Conservation (phyloP, 1,284 basidiomycete genomes). For the Naganishia albida region DNA sequence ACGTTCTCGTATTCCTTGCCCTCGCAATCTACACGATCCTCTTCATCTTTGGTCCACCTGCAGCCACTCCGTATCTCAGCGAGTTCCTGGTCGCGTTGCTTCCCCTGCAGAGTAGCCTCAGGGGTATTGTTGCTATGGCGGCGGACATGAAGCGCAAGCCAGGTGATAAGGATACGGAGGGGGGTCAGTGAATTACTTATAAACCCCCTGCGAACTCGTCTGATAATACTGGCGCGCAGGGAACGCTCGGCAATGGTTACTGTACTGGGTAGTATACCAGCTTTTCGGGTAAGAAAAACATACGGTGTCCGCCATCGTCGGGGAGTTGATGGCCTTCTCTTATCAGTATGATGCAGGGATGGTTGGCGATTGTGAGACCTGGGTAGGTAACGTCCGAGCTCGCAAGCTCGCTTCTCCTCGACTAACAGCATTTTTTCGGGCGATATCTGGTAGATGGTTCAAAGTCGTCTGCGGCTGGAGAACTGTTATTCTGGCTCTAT, state of each 20-base stretch:
- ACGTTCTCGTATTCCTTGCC: slow-evolving; percentile 17
- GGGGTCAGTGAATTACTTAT: neutral
- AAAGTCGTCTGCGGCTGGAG: slow-evolving; percentile 24
- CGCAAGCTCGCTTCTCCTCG: neutral
- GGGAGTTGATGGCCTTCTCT: neutral
- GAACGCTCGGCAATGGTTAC: slow-evolving; percentile 31
- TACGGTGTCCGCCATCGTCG: neutral
- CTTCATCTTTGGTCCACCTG: slow-evolving; percentile 30
- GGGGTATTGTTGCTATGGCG: slow-evolving; percentile 51
- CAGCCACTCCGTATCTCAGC: slow-evolving; percentile 24
- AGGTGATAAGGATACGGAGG: slow-evolving; percentile 28
- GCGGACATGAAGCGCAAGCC: slow-evolving; percentile 29
- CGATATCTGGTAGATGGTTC: slow-evolving; percentile 29
- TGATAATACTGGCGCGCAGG: neutral
- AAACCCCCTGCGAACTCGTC: neutral
- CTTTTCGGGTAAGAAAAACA: slow-evolving; percentile 5
- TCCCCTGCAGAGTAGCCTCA: slow-evolving; percentile 28
- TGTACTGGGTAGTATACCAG: slow-evolving; percentile 31
- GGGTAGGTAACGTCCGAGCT: neutral
- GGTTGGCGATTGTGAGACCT: slow-evolving; percentile 25
- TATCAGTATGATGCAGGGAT: slow-evolving; percentile 19
- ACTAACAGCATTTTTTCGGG: neutral
- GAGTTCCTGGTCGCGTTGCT: slow-evolving; percentile 28
- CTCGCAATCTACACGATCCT: slow-evolving; percentile 20
- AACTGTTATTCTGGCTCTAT: slow-evolving; percentile 10